A percentile compares a stretch with the other conserved stretches of the same genome.
These are phyloP conservation scores for Puccinia coronata DNA, from an alignment of 1,284 basidiomycete species.

Conservation along the genomic window DNA sequence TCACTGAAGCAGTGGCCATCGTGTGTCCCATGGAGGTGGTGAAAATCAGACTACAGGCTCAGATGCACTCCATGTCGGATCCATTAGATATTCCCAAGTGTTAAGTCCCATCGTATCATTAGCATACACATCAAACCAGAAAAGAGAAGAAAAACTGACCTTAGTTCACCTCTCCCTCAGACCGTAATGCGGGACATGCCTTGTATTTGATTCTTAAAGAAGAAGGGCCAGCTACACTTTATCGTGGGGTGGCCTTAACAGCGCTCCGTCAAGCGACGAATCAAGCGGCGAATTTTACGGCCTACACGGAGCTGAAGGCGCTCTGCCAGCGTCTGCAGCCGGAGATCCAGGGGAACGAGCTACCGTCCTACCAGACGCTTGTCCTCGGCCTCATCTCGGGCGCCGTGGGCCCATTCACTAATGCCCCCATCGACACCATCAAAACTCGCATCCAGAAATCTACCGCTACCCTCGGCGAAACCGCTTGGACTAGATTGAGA, in stretches of 20 bases:
- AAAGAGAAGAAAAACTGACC: background rate
- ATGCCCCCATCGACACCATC: slow-evolving; percentile 96
- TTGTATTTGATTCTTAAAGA: slow-evolving; percentile 93
- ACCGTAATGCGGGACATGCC: slow-evolving; percentile 84
- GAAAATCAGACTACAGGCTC: slow-evolving; percentile 97
- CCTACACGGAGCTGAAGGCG: slow-evolving; percentile 95
- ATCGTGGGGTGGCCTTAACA: slow-evolving; percentile 89
- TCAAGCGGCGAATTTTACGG: slow-evolving; percentile 98
- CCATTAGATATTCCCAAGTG: slow-evolving; percentile 91
- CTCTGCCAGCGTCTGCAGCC: slow-evolving; percentile 76
- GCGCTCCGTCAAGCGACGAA: slow-evolving; percentile 97
- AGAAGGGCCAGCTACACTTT: slow-evolving; percentile 82
- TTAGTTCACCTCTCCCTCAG: slow-evolving; percentile 6
- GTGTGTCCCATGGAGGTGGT: slow-evolving; percentile 99
- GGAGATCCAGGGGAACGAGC: slow-evolving; percentile 64
- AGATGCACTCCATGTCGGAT: slow-evolving; percentile 95
- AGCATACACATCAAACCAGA: too few relatives aligned
- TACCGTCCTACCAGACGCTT: slow-evolving; percentile 95
- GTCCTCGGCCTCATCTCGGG: slow-evolving; percentile 91
- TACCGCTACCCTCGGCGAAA: slow-evolving; percentile 72
- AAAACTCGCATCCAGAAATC: slow-evolving; percentile 85
- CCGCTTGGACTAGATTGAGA: slow-evolving; percentile 71
- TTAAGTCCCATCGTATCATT: too few relatives aligned
- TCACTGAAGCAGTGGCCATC: slow-evolving; percentile 88
- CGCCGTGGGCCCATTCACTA: slow-evolving; percentile 95